Conservation (phyloP, 2,329 filamentous ascomycete species). For the Aurifilum marmelostoma region DNA sequence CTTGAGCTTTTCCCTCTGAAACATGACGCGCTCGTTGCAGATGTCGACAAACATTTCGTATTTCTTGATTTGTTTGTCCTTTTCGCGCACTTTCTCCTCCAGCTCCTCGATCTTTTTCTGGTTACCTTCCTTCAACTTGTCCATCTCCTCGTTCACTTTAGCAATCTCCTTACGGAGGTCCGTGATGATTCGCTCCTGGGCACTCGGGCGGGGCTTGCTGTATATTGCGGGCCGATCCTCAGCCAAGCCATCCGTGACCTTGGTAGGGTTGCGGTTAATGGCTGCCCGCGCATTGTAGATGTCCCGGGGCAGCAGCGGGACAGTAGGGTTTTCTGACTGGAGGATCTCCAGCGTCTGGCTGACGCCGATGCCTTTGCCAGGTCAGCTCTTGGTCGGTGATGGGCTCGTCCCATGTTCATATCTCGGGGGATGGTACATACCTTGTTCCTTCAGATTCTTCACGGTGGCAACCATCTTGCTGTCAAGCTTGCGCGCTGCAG, state of each 20-base stretch:
- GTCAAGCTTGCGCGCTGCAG: slow-evolving; percentile 66
- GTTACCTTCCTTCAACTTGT: slow-evolving; percentile 58
- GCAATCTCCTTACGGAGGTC: slow-evolving; percentile 64
- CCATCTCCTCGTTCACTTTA: slow-evolving; percentile 59
- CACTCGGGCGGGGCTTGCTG: slow-evolving; percentile 65
- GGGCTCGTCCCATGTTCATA: background rate
- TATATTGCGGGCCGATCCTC: slow-evolving; percentile 67
- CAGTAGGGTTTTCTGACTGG: slow-evolving; percentile 65
- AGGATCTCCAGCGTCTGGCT: slow-evolving; percentile 69
- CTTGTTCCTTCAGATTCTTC: slow-evolving; percentile 67
- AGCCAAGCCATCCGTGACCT: slow-evolving; percentile 61
- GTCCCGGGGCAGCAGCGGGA: slow-evolving; percentile 65
- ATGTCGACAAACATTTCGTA: slow-evolving; percentile 74
- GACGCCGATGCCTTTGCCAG: slow-evolving; percentile 61
- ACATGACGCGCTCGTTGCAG: slow-evolving; percentile 68
- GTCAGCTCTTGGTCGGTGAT: slow-evolving; percentile 36
- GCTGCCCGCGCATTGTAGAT: slow-evolving; percentile 71
- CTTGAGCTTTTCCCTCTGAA: slow-evolving; percentile 59
- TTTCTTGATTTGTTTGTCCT: slow-evolving; percentile 63
- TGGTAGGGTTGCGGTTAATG: slow-evolving; percentile 67
- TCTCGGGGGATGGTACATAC: slow-evolving; percentile 46
- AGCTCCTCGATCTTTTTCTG: slow-evolving; percentile 62
- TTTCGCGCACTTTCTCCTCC: slow-evolving; percentile 63
- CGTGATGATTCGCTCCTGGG: slow-evolving; percentile 66
- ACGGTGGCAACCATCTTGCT: slow-evolving; percentile 70